Base-by-base conservation (phyloP, 2,329 filamentous ascomycete species). In the Coniochaeta hoffmannii region DNA sequence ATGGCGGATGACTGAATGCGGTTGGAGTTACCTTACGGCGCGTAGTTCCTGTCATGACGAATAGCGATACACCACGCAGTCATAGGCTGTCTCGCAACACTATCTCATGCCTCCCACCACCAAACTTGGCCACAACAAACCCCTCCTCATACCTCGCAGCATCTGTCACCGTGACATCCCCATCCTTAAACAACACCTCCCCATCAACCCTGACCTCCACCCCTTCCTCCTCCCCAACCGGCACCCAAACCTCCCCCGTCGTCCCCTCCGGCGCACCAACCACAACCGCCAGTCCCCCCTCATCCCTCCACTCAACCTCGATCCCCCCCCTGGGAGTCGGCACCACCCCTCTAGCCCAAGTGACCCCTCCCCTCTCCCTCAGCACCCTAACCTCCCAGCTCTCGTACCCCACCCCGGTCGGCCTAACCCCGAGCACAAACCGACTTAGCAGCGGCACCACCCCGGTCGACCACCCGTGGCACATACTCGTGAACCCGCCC, bases 391-490 rank as follows among this genome's bases (percentile, higher is more conserved):
- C 63, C 2, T 56, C 62, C 69, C 73, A 80, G 1, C 64, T 63
- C 14, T 56, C 53, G 57, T 79, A 80, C 0, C 76, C 78, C 0
- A 74, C 73, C 4, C 64, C 66, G 6, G 68, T 65, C 1, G 77
- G 77, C 50, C 60, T 69, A 4, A 80, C 71, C 1, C 78, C 77
- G 0, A 80, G 67, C 1, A 80, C 69, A 38, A 76, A 73, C 46
- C 71, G 73, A 6, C 65, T 74, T 57, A 78, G 59, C 7, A 76
- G 63, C 1, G 78, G 75, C 44, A 77, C 73, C 15, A 80, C 67
- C 6, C 78, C 77, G 1, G 77, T 79, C 2, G 71, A 71, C 78
- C 77, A 81, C 0, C 75, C 78, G 54, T 80, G 78, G 1, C 77
- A 71, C 64, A 76, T 71, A 17, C 73, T 76, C 15, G 76, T 80